phyloP scores from a whole-genome alignment of 2,329 filamentous ascomycete species.

The Graphilbum fragrans region DNA sequence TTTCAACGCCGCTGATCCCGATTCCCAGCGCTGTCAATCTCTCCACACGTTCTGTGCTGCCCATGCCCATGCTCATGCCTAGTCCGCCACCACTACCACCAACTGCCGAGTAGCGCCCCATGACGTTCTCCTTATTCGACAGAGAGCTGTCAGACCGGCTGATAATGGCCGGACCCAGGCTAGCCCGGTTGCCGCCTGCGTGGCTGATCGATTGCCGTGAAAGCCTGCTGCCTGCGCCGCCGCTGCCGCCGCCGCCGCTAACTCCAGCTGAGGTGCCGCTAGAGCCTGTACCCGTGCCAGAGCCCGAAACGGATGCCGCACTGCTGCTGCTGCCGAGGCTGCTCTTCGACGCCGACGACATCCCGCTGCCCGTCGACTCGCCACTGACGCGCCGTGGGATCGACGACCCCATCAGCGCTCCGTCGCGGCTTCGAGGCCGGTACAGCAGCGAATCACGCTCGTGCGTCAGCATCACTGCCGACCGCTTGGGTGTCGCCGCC shows the following conservation, averaged over 20 bases:
- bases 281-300: not conserved
- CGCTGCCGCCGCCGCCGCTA: not conserved
- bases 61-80: not conserved
- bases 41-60: conserved; percentile 3
- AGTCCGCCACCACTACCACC: not conserved
- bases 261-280: not conserved
- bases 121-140: conserved; percentile 14
- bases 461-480: conserved; percentile 19
- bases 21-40: conserved; percentile 6
- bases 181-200: conserved; percentile 15
- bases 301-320: not conserved
- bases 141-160: conserved; percentile 14
- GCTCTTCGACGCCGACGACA: conserved; percentile 8
- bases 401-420: conserved; percentile 9
- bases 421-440: conserved; percentile 20
- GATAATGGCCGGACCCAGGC: conserved; percentile 12
- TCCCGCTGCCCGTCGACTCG: conserved; percentile 13
- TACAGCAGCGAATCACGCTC: conserved; percentile 24
- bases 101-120: conserved; percentile 4
- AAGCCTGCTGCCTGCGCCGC: conserved; percentile 13
- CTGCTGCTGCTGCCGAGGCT: conserved; percentile 5
- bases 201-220: conserved; percentile 16
- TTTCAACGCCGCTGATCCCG: conserved; percentile 1
- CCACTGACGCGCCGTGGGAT: conserved; percentile 20
- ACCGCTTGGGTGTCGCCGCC: conserved; percentile 25